Conservation (phyloP, 257 asterid species). For the Primulina tabacum region DNA sequence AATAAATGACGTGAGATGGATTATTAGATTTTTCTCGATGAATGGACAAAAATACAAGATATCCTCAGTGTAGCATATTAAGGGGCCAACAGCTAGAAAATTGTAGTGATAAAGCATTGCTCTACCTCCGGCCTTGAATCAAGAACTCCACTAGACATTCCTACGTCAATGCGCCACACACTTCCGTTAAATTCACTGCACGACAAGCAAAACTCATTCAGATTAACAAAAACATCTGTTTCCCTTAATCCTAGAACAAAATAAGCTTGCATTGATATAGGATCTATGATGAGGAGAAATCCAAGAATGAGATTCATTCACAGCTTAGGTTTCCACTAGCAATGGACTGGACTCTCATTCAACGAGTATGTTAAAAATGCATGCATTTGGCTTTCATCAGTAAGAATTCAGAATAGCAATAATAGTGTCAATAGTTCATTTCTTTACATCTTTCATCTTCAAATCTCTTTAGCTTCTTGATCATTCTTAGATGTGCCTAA, state of each 20-base stretch:
- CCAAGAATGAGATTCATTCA: background rate
- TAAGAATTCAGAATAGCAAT: background rate
- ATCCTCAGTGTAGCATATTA: background rate
- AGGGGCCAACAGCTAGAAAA: slow-evolving; percentile 1
- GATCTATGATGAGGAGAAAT: background rate
- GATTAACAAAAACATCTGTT: slow-evolving; percentile 10
- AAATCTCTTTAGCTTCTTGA: too few relatives aligned
- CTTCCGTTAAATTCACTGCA: slow-evolving; percentile 73
- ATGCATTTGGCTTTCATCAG: background rate
- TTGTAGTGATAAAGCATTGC: slow-evolving; percentile 8
- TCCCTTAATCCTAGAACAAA: background rate
- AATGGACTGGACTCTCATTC: background rate
- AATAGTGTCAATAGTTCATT: background rate
- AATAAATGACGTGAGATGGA: slow-evolving; percentile 3
- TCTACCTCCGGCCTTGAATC: slow-evolving; percentile 91
- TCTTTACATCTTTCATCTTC: too few relatives aligned
- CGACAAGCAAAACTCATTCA: slow-evolving; percentile 19
- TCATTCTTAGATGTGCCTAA: too few relatives aligned
- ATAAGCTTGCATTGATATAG: background rate
- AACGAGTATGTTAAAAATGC: background rate
- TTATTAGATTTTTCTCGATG: background rate
- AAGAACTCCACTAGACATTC: slow-evolving; percentile 97
- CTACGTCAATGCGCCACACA: slow-evolving; percentile 92
- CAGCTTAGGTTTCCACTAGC: background rate
- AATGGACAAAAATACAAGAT: background rate